Conservation (phyloP, 2,329 filamentous ascomycete species). For the Thielaviopsis populi region DNA sequence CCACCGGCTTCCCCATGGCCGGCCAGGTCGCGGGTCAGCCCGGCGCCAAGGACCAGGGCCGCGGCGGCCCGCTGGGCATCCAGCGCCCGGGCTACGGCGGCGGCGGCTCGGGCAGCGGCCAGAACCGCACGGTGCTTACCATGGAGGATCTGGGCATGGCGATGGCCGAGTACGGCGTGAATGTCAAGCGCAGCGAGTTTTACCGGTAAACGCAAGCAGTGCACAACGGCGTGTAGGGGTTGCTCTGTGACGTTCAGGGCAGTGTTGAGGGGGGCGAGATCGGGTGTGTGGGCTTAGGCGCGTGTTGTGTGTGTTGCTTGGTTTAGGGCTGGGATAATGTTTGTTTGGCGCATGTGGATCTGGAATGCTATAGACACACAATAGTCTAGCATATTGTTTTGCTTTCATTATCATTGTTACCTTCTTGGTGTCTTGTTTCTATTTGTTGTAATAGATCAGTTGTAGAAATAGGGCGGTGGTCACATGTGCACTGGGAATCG, state of each 20-base stretch:
- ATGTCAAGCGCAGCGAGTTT: slow-evolving; percentile 93
- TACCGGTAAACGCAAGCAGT: slow-evolving; percentile 47
- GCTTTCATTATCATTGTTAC: neutral
- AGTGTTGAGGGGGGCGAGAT: neutral
- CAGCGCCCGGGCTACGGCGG: slow-evolving; percentile 71
- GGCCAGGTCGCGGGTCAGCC: slow-evolving; percentile 43
- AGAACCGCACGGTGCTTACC: slow-evolving; percentile 85
- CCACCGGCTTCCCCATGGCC: slow-evolving; percentile 51
- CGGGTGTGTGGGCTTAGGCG: neutral
- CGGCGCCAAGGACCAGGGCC: slow-evolving; percentile 42
- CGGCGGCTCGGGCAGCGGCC: slow-evolving; percentile 73
- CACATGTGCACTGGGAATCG: too few species aligned
- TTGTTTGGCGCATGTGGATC: slow-evolving; percentile 7
- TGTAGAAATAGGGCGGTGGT: too few species aligned
- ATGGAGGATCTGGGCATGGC: slow-evolving; percentile 99
- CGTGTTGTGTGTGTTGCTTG: neutral
- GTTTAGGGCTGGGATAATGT: neutral
- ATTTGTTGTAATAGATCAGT: too few species aligned
- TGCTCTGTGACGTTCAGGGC: neutral
- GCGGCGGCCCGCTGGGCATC: slow-evolving; percentile 49
- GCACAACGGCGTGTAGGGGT: neutral
- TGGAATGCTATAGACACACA: slow-evolving; percentile 2
- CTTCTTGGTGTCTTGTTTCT: neutral
- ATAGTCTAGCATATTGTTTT: neutral
- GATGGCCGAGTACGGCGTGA: slow-evolving; percentile 92